These are phyloP conservation scores for Thecaphora thlaspeos DNA, from an alignment of 1,284 basidiomycete genomes.

Conservation along the genomic window DNA sequence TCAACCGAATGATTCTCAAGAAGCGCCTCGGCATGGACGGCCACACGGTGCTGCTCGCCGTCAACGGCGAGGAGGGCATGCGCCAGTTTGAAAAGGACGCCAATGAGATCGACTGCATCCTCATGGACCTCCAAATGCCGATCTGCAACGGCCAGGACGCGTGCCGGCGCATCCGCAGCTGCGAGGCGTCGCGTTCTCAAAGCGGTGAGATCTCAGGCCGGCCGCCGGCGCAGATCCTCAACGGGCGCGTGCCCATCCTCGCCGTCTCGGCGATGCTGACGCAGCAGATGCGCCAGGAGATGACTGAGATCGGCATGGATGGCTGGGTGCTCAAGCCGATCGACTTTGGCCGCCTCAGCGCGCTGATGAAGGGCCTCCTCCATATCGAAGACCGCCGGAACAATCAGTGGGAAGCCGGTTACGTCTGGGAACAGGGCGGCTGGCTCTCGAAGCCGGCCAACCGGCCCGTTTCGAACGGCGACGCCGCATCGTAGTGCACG, in stretches of 20 bases:
- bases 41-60: conserved; percentile 69
- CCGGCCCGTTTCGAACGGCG: conserved; percentile 14
- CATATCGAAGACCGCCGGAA: conserved; percentile 30
- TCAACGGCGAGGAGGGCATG: conserved; percentile 76
- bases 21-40: conserved; percentile 71
- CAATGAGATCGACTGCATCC: conserved; percentile 68
- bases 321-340: conserved; percentile 86
- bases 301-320: conserved; percentile 70
- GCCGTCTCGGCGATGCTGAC: conserved; percentile 77
- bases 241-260: conserved; percentile 75
- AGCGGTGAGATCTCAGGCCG: conserved; percentile 24
- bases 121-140: conserved; percentile 88
- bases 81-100: conserved; percentile 67
- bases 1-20: conserved; percentile 73
- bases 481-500: conserved; percentile 1
- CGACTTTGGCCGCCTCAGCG: conserved; percentile 64
- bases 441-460: conserved; percentile 45
- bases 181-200: conserved; percentile 22
- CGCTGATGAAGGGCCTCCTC: conserved; percentile 40
- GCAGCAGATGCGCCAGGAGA: conserved; percentile 67
- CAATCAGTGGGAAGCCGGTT: conserved; percentile 43
- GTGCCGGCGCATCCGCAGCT: conserved; percentile 65
- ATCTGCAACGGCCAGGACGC: conserved; percentile 76
- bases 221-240: conserved; percentile 61
- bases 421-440: conserved; percentile 51